These are phyloP conservation scores for Micractinium conductrix DNA, from an alignment of 139 green algal genomes.

Conservation along the genomic window DNA sequence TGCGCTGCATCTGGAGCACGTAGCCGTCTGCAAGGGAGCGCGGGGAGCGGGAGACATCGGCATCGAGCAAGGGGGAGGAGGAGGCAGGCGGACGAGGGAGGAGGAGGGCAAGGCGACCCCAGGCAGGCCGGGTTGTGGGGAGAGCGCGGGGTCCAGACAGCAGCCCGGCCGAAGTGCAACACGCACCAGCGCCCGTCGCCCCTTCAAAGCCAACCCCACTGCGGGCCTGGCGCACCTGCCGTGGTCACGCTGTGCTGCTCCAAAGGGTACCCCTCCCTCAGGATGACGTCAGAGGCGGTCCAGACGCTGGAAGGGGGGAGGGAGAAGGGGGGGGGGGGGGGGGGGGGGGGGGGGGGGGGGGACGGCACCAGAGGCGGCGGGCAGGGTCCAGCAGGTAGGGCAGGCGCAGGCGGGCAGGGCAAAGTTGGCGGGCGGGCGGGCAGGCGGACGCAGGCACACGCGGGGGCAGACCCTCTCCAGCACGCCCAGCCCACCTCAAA, in stretches of 20 bases:
- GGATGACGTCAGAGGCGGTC: constrained; percentile 58
- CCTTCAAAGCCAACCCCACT: constrained; percentile 55
- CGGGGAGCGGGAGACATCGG: neutral
- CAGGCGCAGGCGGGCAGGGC: too few species aligned
- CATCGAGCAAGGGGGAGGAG: neutral
- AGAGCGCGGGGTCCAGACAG: neutral
- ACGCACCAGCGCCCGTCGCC: constrained; percentile 18
- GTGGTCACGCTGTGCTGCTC: constrained; percentile 77
- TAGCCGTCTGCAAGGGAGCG: constrained; percentile 76
- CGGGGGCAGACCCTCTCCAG: too few species aligned
- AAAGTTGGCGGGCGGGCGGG: too few species aligned
- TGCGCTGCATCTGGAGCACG: constrained; percentile 85
- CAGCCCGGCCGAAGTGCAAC: too few species aligned
- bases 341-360: too few species aligned
- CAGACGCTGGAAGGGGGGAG: too few species aligned
- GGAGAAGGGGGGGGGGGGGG: too few species aligned
- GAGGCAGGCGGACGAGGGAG: neutral
- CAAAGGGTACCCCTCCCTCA: constrained; percentile 72
- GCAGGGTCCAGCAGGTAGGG: too few species aligned
- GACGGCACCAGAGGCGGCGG: too few species aligned
- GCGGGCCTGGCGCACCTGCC: constrained; percentile 65
- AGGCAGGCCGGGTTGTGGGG: neutral
- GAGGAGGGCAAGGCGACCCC: neutral
- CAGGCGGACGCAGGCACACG: too few species aligned
- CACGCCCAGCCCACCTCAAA: too few species aligned